A percentile compares a stretch with the other conserved stretches of the same genome.
These are phyloP conservation scores for Aspergillus floridensis DNA, from an alignment of 2,329 filamentous ascomycete species.

Conservation along the genomic window DNA sequence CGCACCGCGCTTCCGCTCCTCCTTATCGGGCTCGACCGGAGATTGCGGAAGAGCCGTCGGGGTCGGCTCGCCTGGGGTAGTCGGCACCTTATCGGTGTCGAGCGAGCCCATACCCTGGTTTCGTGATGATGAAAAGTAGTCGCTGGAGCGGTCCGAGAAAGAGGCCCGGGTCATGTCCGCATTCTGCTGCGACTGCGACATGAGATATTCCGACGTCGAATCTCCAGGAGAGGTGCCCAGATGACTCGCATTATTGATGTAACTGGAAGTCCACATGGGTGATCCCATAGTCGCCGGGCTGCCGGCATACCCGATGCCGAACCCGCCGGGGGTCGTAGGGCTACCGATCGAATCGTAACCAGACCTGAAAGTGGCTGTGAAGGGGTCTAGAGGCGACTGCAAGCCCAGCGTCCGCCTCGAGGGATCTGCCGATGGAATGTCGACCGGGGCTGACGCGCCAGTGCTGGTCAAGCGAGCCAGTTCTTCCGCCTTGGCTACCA, in stretches of 20 bases:
- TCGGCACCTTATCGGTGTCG: slow-evolving; percentile 49
- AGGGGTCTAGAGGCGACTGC: slow-evolving; percentile 35
- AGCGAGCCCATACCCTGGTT: slow-evolving; percentile 48
- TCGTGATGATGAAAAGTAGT: slow-evolving; percentile 70
- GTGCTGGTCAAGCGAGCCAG: slow-evolving; percentile 54
- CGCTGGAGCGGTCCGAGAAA: slow-evolving; percentile 62
- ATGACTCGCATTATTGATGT: slow-evolving; percentile 27
- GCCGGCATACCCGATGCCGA: slow-evolving; percentile 70
- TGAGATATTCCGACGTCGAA: slow-evolving; percentile 30
- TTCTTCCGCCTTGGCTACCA: slow-evolving; percentile 64
- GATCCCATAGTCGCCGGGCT: slow-evolving; percentile 56
- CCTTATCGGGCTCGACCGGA: slow-evolving; percentile 57
- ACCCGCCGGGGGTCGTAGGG: slow-evolving; percentile 70
- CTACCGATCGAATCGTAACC: slow-evolving; percentile 59
- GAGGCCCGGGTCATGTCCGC: slow-evolving; percentile 45
- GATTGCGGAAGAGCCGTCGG: slow-evolving; percentile 50
- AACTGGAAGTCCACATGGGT: slow-evolving; percentile 23
- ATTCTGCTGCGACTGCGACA: slow-evolving; percentile 57
- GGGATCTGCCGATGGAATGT: slow-evolving; percentile 46
- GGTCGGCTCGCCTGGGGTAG: slow-evolving; percentile 44
- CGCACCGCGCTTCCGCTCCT: slow-evolving; percentile 57
- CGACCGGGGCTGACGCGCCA: slow-evolving; percentile 61
- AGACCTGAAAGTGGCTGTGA: slow-evolving; percentile 58
- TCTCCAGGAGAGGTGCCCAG: slow-evolving; percentile 34
- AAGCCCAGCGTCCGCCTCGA: slow-evolving; percentile 27